Percentiles rank a stretch among this genome's conserved stretches.
Evolutionary conservation across 352 stramenopile genomes (phyloP).

Genomic region (Plasmopara viticola): DNA sequence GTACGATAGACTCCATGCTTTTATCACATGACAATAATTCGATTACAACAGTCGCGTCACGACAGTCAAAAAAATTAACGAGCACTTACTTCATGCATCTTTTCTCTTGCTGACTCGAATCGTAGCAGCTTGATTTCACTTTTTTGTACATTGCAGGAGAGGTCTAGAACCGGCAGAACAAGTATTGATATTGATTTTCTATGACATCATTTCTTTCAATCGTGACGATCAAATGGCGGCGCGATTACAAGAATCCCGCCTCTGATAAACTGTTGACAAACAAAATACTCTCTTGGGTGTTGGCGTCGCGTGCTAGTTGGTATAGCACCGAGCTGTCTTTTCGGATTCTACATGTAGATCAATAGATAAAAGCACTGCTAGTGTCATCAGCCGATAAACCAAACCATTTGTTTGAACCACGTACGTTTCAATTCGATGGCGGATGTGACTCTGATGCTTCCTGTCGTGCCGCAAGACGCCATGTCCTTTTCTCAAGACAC

Average conservation of each 20-base stretch:
- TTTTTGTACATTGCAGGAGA: constrained; percentile 25
- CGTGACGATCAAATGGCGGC: not conserved
- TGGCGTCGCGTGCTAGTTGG: constrained; percentile 78
- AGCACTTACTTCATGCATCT: not conserved
- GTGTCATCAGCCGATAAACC: not conserved
- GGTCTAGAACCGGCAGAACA: not conserved
- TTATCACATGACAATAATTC: too few relatives aligned
- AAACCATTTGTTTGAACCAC: constrained; percentile 12
- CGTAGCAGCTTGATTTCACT: constrained; percentile 20
- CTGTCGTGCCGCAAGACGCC: constrained; percentile 67
- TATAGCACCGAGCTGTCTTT: constrained; percentile 83
- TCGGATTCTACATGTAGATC: constrained; percentile 43
- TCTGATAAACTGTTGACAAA: constrained; percentile 88
- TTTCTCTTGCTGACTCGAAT: constrained; percentile 21
- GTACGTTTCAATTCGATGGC: constrained; percentile 81
- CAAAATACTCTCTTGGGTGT: constrained; percentile 84
- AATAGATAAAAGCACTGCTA: constrained; percentile 12
- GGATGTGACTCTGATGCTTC: constrained; percentile 65
- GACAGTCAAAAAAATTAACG: too few relatives aligned
- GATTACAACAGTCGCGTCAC: too few relatives aligned
- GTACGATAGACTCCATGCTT: constrained; percentile 18
- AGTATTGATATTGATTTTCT: not conserved
- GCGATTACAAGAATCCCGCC: constrained; percentile 67
- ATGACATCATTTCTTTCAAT: too few relatives aligned
- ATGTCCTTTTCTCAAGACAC: constrained; percentile 66